A percentile compares a stretch with the other conserved stretches of the same genome.
Evolutionary conservation across 305 asterid genomes (phyloP).

Genomic region (Solanum hybrid): DNA sequence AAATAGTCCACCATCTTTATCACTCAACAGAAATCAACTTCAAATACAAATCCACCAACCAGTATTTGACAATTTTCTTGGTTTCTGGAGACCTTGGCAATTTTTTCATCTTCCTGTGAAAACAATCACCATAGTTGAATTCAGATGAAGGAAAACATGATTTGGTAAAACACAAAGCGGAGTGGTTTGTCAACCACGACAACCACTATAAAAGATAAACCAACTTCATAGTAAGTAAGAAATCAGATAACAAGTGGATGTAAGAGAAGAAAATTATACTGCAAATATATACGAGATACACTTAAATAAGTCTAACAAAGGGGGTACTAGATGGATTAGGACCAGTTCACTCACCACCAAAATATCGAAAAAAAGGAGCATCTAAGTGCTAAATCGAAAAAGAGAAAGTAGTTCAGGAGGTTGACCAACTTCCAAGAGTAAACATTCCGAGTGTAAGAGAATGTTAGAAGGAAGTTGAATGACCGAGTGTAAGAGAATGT

Average conservation of each 20-base stretch:
- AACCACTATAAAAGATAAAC: background rate
- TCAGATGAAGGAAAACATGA: background rate
- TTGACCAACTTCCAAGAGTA: background rate
- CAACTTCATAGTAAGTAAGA: background rate
- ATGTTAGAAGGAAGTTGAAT: too few relatives aligned
- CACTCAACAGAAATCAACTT: slow-evolving; percentile 4
- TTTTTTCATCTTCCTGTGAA: background rate
- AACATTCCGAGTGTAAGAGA: too few relatives aligned
- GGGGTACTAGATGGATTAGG: background rate
- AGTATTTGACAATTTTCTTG: background rate
- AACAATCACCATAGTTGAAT: background rate
- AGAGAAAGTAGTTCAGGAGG: background rate
- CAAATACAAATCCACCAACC: background rate
- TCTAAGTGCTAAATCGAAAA: background rate
- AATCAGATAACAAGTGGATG: background rate
- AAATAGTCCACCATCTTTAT: background rate
- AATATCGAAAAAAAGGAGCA: background rate
- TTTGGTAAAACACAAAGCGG: background rate
- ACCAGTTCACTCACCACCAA: background rate
- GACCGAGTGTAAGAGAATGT: background rate
- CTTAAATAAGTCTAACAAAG: background rate
- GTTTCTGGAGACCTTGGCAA: background rate
- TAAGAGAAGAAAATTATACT: background rate
- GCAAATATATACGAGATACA: background rate
- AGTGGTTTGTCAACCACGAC: background rate